Percentiles rank a stretch among this genome's conserved stretches.
Evolutionary conservation across 495 filamentous ascomycete genomes (phyloP).

Genomic region (Cladorrhinum samala): DNA sequence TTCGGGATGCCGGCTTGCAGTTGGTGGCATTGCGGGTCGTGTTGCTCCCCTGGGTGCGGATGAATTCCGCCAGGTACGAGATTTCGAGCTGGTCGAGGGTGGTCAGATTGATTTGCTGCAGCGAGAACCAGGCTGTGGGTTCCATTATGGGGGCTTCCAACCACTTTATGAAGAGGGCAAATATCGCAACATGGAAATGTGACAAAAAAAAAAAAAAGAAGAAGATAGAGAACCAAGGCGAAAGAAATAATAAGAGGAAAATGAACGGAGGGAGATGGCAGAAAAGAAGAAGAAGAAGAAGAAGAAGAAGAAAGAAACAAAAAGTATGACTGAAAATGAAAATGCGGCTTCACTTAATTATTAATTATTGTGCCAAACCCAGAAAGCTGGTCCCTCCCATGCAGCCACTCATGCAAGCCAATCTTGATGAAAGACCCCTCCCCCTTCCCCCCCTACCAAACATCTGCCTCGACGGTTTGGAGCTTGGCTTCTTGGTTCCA

Average conservation of each 20-base stretch:
- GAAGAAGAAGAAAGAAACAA: neutral
- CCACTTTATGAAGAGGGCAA: neutral
- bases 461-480: neutral
- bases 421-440: neutral
- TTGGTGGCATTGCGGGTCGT: conserved; percentile 20
- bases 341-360: neutral
- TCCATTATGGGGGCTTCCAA: neutral
- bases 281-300: too few species aligned
- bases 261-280: too few species aligned
- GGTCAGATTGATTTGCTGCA: neutral
- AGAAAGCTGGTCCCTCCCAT: too few species aligned
- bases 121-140: neutral
- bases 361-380: too few species aligned
- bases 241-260: too few species aligned
- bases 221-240: neutral
- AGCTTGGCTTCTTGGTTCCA: neutral
- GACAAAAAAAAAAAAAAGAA: neutral
- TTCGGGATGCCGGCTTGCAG: conserved; percentile 8
- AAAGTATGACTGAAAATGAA: neutral
- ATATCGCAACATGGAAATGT: too few species aligned
- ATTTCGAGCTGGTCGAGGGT: conserved; percentile 8
- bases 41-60: conserved; percentile 22
- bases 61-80: conserved; percentile 8
- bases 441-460: neutral
- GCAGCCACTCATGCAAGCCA: neutral